A percentile compares a stretch with the other conserved stretches of the same genome.
Evolutionary conservation across 2,329 filamentous ascomycete species (phyloP).

Genomic region (Penicillium sp.): DNA sequence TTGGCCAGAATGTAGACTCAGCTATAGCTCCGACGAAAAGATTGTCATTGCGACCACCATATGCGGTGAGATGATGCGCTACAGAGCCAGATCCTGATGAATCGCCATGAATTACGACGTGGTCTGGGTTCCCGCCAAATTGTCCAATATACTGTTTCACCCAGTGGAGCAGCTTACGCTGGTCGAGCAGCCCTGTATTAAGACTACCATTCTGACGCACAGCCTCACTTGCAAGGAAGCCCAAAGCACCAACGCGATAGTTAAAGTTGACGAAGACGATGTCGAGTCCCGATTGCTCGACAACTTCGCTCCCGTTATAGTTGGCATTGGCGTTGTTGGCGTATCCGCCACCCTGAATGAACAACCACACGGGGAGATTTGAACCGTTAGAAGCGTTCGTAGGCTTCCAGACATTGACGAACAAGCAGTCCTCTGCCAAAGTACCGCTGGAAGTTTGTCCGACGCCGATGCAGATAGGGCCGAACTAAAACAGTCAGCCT

Average conservation of each 20-base stretch:
- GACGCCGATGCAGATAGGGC: conserved; percentile 60
- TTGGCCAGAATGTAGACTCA: conserved; percentile 50
- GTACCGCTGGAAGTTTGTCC: conserved; percentile 61
- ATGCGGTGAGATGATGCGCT: conserved; percentile 52
- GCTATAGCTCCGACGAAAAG: conserved; percentile 51
- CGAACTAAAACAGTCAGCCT: conserved; percentile 18
- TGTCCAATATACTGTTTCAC: conserved; percentile 56
- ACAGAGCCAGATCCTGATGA: conserved; percentile 62
- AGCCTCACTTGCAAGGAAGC: conserved; percentile 60
- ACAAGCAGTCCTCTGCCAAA: conserved; percentile 37
- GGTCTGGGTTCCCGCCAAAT: conserved; percentile 59
- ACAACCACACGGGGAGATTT: conserved; percentile 61
- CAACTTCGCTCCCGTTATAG: conserved; percentile 58
- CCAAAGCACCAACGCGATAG: conserved; percentile 64
- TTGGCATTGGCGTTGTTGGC: conserved; percentile 52
- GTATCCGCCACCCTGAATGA: conserved; percentile 60
- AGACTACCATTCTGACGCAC: conserved; percentile 56
- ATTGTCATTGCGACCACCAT: conserved; percentile 47
- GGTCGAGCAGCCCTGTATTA: conserved; percentile 64
- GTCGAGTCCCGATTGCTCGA: conserved; percentile 53
- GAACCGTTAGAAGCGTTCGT: conserved; percentile 34
- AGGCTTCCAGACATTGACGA: conserved; percentile 35
- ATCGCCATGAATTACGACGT: conserved; percentile 61
- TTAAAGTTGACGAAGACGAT: conserved; percentile 70
- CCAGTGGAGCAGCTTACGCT: conserved; percentile 61